Evolutionary conservation across 495 filamentous ascomycete species (phyloP), one percentile per base, ranked within the genome.

Genomic region (Lindgomyces ingoldianus): DNA sequence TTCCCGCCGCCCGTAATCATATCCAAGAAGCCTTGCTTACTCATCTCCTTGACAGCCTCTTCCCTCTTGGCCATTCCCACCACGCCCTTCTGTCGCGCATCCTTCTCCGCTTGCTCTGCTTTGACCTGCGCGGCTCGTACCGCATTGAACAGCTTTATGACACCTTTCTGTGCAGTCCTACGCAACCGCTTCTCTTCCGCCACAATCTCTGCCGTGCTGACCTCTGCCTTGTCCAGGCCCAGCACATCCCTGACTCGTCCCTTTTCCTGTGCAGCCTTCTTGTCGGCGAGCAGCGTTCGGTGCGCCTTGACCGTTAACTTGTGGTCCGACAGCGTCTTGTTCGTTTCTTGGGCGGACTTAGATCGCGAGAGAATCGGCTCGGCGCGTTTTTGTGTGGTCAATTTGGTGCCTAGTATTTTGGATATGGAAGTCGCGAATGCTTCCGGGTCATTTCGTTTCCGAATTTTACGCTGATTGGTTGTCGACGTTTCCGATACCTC

Each of bases 71-170:
- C 84, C 58, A 84, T 79, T 14, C 90, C 91, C 48, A 93, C 80
- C 12, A 93, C 79, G n/a, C 89, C 89, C 74, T 89, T 86, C 72
- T 83, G 81, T 72, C 83, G 79, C 30, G 85, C 84, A 39, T 81
- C 81, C 77, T 79, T 83, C 70, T 86, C 85, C 10, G 91, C 91
- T 73, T 91, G 85, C 70, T 86, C 83, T 1, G 86, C 90, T 67
- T 87, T 89, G 29, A 96, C 87, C 78, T 98, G 94, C 16, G 93
- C 92, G 8, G 91, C 89, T 29, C 93, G 82, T 27, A 98, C 91
- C 0, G 94, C 95, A 77, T 98, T 96, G 75, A 98, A 98, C 60
- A 98, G 78, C 81, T 93, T 94, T 12, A 97, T 86, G 19, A 96
- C 92, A 81, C 92, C 92, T 27, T 90, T 84, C 79, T 96, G 91